phyloP scores from a whole-genome alignment of 257 asterid genomes.

The Phtheirospermum japonicum region DNA sequence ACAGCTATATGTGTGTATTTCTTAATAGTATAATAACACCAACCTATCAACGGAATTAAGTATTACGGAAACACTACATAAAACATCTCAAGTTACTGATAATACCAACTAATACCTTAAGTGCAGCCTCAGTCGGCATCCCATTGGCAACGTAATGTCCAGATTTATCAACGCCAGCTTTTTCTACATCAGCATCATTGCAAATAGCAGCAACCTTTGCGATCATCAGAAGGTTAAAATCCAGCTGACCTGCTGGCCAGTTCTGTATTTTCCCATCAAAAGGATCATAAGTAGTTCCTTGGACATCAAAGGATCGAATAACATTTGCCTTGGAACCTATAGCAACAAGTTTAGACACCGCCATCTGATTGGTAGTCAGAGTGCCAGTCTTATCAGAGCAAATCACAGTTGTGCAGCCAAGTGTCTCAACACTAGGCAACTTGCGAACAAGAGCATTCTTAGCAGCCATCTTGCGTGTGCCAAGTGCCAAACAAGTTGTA shows the following conservation, averaged over 20 bases:
- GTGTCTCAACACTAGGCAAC: conserved; percentile 99
- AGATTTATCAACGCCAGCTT: conserved; percentile 54
- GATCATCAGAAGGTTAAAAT: conserved; percentile 80
- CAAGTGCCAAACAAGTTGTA: conserved; percentile 97
- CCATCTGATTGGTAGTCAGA: conserved; percentile 97
- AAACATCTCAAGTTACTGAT: conserved; percentile 4
- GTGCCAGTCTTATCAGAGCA: conserved; percentile 99
- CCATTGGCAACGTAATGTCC: conserved; percentile 76
- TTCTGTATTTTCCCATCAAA: conserved; percentile 80
- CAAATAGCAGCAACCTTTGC: conserved; percentile 94
- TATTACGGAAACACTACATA: neutral
- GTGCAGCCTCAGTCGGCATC: conserved; percentile 96
- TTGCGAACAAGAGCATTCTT: conserved; percentile 98
- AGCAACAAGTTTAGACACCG: conserved; percentile 82
- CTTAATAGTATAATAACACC: too few relatives aligned
- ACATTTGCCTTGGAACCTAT: conserved; percentile 55
- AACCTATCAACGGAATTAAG: neutral
- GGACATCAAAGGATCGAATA: conserved; percentile 64
- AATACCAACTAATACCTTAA: conserved; percentile 55
- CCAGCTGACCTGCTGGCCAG: conserved; percentile 68
- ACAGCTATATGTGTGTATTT: too few relatives aligned
- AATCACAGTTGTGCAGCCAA: conserved; percentile 98
- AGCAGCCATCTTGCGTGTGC: conserved; percentile 99
- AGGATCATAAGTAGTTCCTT: conserved; percentile 86
- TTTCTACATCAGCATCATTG: conserved; percentile 89